Evolutionary conservation across 768 basidiomycete species (phyloP), one percentile per base, ranked within the genome.

Genomic region (Hemileccinum impolitum): DNA sequence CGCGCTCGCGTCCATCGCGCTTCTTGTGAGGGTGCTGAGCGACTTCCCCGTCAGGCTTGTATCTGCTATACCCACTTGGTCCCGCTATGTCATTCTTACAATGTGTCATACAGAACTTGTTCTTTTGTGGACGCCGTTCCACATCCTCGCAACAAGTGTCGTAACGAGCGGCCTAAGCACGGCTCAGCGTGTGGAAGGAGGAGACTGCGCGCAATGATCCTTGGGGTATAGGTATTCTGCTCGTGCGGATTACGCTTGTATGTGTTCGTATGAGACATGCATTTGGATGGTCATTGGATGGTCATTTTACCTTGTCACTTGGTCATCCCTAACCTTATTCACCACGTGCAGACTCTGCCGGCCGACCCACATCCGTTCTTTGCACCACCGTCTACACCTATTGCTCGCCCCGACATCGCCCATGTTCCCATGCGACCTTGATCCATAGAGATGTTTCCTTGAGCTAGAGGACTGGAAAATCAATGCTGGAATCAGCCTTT

Each of bases 141-240:
- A 63, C 82, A 79, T 74, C 82, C 80, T 75, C 71, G 52, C 81
- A 84, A 82, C 70, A 84, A 80, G 77, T 81, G 78, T 80, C 74
- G 81, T 79, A 82, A 77, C 82, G 81, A 80, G 76, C 77, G 77
- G 71, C 75, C 82, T 76, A 82, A 82, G 84, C 71, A 79, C 75
- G 82, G 82, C 75, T 81, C 67, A 69, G 74, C 71, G 80, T 74
- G 73, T 82, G 76, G 75, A 68, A 85, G 82, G 80, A 67, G 70
- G 70, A 61, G 53, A 41, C 43, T 52, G 52, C 39, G 54, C 51
- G 47, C 48, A 39, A 52, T 47, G 56, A 52, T 55, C 57, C 48
- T 48, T 45, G 59, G 52, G n/a, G 48, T 43, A 47, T 49, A 50
- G 30, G 51, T 52, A 39, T 43, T 40, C 31, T 42, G 26, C 43